Evolutionary conservation across 2,329 filamentous ascomycete species (phyloP), one percentile per base, ranked within the genome.

Genomic region (Colletotrichum sojae): DNA sequence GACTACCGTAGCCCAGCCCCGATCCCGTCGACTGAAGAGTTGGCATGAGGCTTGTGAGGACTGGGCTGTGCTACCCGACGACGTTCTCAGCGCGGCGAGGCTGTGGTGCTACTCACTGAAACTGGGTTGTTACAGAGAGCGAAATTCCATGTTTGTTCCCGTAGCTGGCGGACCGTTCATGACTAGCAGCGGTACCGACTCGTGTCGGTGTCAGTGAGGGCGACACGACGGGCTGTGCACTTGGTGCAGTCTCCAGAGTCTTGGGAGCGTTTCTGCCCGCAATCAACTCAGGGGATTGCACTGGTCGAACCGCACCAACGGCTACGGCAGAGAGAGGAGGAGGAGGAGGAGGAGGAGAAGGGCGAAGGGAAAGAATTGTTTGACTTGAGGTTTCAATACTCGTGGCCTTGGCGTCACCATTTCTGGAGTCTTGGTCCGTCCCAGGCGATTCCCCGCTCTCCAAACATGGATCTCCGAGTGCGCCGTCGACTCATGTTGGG

Each of bases 51-150:
- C 25, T 39, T 49, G 46, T 18, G n/a, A 22, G 46, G 10, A 8
- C 1, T 20, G 45, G 18, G 36, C 20, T 48, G 36, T 27, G 31
- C 36, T 20, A 43, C 49, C 43, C 45, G 31, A 52, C 13, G 20
- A 45, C 18, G n/a, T 22, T 18, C 22, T 46, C 18, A 45, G 49
- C 54, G 51, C 53, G 43, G 39, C 40, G 20, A 54, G 40, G 27
- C 62, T 45, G 49, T 25, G 61, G 55, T 55, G 31, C 61, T 40
- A 55, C 55, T 66, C 49, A 46, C 46, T 66, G 66, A 69, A 66
- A 69, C 66, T 18, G 31, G 18, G 36, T 49, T 61, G 56, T 43
- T 49, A 66, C 67, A 56, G 13, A 45, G 45, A 52, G 49, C 46
- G 56, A 56, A 27, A 49, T 20, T 13, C 18, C 31, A n/a, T 49